These are phyloP conservation scores for Rosa hybrid DNA, from an alignment of 331 rosid genomes.

Conservation along the genomic window DNA sequence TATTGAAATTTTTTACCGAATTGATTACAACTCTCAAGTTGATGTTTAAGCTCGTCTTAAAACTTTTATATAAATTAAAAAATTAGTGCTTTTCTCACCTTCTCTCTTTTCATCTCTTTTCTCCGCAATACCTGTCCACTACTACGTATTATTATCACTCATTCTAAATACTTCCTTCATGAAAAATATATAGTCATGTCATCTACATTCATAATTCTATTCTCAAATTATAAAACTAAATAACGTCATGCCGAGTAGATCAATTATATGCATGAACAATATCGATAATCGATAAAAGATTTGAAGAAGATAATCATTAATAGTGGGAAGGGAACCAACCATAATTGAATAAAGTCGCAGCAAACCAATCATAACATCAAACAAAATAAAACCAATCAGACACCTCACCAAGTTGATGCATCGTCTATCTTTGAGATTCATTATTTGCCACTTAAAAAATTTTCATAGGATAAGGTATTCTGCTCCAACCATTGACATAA, in stretches of 20 bases:
- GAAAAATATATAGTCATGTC: neutral
- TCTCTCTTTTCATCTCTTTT: too few species aligned
- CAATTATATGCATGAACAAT: neutral
- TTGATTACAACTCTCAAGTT: too few species aligned
- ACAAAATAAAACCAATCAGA: neutral
- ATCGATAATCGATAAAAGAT: neutral
- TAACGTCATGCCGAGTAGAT: neutral
- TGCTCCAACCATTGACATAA: neutral
- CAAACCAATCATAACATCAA: neutral
- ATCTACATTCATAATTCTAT: neutral
- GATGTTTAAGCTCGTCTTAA: too few species aligned
- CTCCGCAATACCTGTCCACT: too few species aligned
- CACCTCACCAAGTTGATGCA: neutral
- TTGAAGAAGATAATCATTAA: neutral
- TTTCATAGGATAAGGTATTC: neutral
- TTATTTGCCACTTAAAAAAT: neutral
- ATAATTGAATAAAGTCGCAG: neutral
- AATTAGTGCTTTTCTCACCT: too few species aligned
- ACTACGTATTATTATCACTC: too few species aligned
- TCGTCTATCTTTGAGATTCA: neutral
- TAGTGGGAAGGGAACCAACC: neutral
- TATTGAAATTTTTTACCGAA: too few species aligned
- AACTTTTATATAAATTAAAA: too few species aligned
- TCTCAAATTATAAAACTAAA: neutral
- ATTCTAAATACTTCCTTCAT: too few species aligned